phyloP scores from a whole-genome alignment of 306 rosid genomes.

The Gynostemma pentaphyllum region DNA sequence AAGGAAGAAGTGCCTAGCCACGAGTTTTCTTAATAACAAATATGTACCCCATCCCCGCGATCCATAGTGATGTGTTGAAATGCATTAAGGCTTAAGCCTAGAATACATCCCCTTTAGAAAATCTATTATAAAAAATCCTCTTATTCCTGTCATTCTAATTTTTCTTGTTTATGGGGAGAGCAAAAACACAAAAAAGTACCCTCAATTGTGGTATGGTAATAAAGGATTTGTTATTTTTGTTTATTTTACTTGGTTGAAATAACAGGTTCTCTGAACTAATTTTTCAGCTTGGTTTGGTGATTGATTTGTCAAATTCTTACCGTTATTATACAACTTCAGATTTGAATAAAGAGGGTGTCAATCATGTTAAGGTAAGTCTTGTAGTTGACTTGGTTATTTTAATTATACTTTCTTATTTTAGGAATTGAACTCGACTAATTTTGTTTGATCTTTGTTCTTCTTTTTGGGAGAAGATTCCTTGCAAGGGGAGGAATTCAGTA shows the following conservation, averaged over 20 bases:
- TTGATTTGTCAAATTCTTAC: constrained; percentile 86
- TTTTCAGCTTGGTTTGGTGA: constrained; percentile 94
- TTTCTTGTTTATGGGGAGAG: neutral
- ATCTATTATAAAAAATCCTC: neutral
- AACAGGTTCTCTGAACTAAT: constrained; percentile 1
- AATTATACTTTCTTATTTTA: neutral
- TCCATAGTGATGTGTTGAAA: too few species aligned
- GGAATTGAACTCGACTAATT: constrained; percentile 8
- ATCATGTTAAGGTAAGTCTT: constrained; percentile 73
- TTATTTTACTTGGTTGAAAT: neutral
- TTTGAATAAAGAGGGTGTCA: constrained; percentile 89
- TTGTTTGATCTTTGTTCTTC: constrained; percentile 15
- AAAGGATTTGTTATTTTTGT: constrained; percentile 2
- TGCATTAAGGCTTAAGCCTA: too few species aligned
- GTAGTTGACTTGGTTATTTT: constrained; percentile 16
- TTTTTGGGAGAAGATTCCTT: constrained; percentile 63
- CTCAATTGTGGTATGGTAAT: too few species aligned
- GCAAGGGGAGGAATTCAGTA: constrained; percentile 90
- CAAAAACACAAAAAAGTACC: neutral
- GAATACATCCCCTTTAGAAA: too few species aligned
- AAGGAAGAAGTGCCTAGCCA: too few species aligned
- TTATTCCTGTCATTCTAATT: neutral
- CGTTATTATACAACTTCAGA: constrained; percentile 79
- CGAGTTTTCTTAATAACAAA: too few species aligned
- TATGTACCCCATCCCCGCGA: too few species aligned